phyloP scores from a whole-genome alignment of 169 alveolate species.

The Neospora caninum region DNA sequence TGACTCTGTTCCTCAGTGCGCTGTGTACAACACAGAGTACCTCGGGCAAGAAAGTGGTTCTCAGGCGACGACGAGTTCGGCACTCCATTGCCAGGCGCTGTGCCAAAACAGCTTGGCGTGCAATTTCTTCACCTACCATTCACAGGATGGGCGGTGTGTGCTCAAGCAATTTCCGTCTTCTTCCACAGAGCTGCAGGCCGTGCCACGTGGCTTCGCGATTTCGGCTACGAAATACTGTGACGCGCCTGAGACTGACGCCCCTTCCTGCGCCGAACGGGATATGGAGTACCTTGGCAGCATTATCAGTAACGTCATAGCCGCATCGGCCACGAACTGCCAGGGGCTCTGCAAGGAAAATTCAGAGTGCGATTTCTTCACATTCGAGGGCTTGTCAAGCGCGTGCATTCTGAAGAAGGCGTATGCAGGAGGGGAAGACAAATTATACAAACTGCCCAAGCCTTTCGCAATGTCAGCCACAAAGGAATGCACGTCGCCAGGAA shows the following conservation, averaged over 20 bases:
- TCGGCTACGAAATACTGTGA: neutral
- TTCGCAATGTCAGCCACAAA: constrained; percentile 27
- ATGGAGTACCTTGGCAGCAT: constrained; percentile 32
- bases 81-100: constrained; percentile 16
- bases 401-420: constrained; percentile 33
- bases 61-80: neutral
- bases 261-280: constrained; percentile 30
- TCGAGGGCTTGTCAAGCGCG: neutral
- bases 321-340: constrained; percentile 42
- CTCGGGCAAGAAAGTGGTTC: neutral
- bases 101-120: neutral
- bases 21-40: neutral
- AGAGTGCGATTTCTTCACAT: constrained; percentile 34
- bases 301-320: neutral
- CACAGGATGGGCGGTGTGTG: neutral
- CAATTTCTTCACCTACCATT: neutral
- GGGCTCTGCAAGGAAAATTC: neutral
- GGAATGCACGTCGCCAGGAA: neutral
- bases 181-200: neutral
- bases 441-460: neutral
- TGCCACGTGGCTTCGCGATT: neutral
- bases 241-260: neutral
- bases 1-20: neutral
- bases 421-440: constrained; percentile 3
- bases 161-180: neutral